phyloP scores from a whole-genome alignment of 2,329 filamentous ascomycete species.

The Aureobasidium zeae region DNA sequence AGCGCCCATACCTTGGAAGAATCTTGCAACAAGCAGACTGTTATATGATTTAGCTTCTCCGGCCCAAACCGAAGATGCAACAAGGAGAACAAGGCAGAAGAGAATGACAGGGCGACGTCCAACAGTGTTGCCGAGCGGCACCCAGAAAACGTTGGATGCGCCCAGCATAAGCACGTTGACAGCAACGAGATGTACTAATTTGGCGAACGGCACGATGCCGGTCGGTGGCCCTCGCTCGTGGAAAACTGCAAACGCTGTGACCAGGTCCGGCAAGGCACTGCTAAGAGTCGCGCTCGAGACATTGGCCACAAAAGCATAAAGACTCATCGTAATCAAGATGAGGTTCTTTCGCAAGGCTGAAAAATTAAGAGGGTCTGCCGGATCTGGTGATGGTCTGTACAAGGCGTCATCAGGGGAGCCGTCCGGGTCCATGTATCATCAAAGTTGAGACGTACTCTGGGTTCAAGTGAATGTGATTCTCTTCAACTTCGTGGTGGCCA shows the following conservation, averaged over 20 bases:
- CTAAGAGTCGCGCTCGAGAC: conserved; percentile 30
- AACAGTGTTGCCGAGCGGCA: conserved; percentile 34
- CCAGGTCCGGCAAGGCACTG: conserved; percentile 30
- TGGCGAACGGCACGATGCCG: conserved; percentile 22
- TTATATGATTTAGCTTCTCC: conserved; percentile 30
- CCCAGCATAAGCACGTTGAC: conserved; percentile 33
- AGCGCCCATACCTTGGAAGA: conserved; percentile 32
- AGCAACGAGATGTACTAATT: conserved; percentile 31
- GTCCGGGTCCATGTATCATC: too few species aligned
- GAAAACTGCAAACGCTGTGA: conserved; percentile 23
- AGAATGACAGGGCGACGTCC: conserved; percentile 33
- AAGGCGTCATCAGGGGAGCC: neutral
- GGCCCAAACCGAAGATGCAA: conserved; percentile 33
- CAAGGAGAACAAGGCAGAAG: conserved; percentile 27
- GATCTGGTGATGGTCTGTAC: conserved; percentile 30
- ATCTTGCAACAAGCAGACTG: conserved; percentile 31
- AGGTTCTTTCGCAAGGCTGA: conserved; percentile 29
- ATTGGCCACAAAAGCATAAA: conserved; percentile 32
- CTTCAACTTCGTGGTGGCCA: conserved; percentile 26
- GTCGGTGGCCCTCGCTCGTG: conserved; percentile 15
- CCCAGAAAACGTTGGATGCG: conserved; percentile 33
- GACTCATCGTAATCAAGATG: conserved; percentile 31
- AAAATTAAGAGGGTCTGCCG: conserved; percentile 35
- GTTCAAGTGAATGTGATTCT: conserved; percentile 30
- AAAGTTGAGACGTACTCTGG: conserved; percentile 19